These are phyloP conservation scores for Penicillium sp. DNA, from an alignment of 2,329 filamentous ascomycete genomes.

Conservation along the genomic window DNA sequence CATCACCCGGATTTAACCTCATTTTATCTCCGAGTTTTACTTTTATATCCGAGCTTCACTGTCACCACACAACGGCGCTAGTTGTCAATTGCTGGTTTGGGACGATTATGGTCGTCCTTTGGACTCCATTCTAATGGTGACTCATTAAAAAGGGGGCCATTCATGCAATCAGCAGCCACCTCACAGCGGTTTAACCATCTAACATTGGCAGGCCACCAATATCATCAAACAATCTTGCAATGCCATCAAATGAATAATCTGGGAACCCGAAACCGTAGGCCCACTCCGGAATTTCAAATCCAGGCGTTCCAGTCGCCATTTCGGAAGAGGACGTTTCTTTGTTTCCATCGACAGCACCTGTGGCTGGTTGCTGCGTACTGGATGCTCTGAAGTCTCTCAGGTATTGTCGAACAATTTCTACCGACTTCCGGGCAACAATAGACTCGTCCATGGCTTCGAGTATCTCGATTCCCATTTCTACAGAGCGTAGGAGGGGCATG, in stretches of 20 bases:
- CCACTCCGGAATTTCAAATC: constrained; percentile 39
- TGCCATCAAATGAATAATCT: constrained; percentile 42
- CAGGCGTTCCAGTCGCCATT: constrained; percentile 14
- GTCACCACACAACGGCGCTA: not conserved
- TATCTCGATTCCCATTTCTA: constrained; percentile 45
- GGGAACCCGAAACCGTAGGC: constrained; percentile 42
- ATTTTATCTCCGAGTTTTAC: not conserved
- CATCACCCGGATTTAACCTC: not conserved
- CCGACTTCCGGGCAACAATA: constrained; percentile 45
- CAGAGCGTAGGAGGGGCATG: constrained; percentile 31
- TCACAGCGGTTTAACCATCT: constrained; percentile 23
- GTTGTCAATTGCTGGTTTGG: not conserved
- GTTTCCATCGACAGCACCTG: constrained; percentile 4
- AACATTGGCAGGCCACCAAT: constrained; percentile 35
- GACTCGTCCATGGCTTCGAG: constrained; percentile 50
- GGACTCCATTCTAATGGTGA: not conserved
- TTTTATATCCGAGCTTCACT: not conserved
- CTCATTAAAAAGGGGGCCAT: not conserved
- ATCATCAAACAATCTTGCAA: constrained; percentile 41
- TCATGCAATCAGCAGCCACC: not conserved
- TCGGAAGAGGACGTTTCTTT: constrained; percentile 11
- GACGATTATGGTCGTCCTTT: not conserved
- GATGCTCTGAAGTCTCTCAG: constrained; percentile 33
- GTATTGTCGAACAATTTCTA: constrained; percentile 41
- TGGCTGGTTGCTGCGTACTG: constrained; percentile 10